Evolutionary conservation across 2,329 filamentous ascomycete species (phyloP).

Genomic region (Septoria petroselini): DNA sequence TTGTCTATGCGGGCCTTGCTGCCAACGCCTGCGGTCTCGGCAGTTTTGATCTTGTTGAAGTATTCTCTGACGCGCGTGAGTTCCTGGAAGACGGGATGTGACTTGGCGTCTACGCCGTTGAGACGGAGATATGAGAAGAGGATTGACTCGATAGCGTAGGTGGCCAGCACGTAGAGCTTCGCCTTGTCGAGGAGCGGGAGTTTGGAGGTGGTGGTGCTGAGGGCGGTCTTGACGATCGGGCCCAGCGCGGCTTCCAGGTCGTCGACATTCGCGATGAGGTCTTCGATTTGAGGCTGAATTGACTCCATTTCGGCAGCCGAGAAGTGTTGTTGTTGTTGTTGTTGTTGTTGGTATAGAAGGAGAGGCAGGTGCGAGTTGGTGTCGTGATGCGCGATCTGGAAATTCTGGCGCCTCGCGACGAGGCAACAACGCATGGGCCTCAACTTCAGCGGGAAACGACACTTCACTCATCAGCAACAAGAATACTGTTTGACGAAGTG

Average conservation of each 20-base stretch:
- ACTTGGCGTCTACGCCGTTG: constrained; percentile 74
- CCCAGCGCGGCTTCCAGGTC: constrained; percentile 69
- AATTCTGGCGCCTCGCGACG: constrained; percentile 16
- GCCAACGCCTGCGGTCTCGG: constrained; percentile 49
- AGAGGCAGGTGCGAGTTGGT: constrained; percentile 1
- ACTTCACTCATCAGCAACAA: no score
- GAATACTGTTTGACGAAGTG: no score
- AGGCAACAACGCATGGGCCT: background rate
- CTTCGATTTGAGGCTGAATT: constrained; percentile 65
- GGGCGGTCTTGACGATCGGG: constrained; percentile 65
- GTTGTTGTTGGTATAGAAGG: constrained; percentile 2
- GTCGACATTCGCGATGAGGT: constrained; percentile 70
- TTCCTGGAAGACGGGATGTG: constrained; percentile 81
- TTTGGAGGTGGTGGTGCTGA: constrained; percentile 69
- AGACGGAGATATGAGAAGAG: constrained; percentile 81
- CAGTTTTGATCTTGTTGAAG: constrained; percentile 82
- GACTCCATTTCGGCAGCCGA: constrained; percentile 49
- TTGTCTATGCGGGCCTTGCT: constrained; percentile 64
- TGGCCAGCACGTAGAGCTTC: constrained; percentile 83
- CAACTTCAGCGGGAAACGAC: constrained; percentile 1
- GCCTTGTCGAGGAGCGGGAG: constrained; percentile 91
- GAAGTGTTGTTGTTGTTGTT: background rate
- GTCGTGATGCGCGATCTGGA: background rate
- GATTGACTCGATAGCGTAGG: constrained; percentile 86
- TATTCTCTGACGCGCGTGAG: constrained; percentile 84